Base-by-base conservation (phyloP, 768 basidiomycete genomes). In the Cyathus striatus region DNA sequence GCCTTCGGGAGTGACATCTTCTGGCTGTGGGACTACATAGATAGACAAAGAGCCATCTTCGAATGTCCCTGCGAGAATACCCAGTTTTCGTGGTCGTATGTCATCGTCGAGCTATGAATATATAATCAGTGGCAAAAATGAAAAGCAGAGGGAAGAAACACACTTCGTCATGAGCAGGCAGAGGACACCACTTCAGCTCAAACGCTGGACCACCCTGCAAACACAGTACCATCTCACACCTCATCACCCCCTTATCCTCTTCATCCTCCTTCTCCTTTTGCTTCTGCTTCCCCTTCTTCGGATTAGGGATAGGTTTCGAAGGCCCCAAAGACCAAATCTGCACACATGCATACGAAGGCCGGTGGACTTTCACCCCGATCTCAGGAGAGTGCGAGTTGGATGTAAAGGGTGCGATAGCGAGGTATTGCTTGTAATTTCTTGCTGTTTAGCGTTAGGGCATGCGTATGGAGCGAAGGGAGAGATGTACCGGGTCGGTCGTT, bases 111-210 rank as follows among this genome's bases (percentile, higher is more conserved):
- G 25, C 25, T 35, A 20, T 50, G 24, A n/a, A 30, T 38, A 54
- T 55, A 35, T 20, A 25, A 24, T n/a, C 23, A 18, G 5, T 18
- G 34, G 30, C 17, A 40, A 43, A 23, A 33, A 16, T 16, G 22
- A 23, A 27, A 13, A 23, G 16, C 35, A 23, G 25, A 18, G 17
- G 13, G 6, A 20, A 23, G 18, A 21, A 14, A 56, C 62, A 43
- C 44, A 72, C 69, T 30, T 54, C 48, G 48, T 90, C 90, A 51
- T 90, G 78, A 14, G 86, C 80, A 1, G 93, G 92, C 22, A 92
- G 58, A 3, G 95, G 95, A 60, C 94, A 94, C 94, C 95, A 98
- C 62, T 86, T 91, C 12, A 94, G 57, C 39, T 89, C 85, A 50
- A 81, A 76, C 2, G 83, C 86, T 3, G 86, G 76, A 0, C 94